Evolutionary conservation across 192 early-diverging fungal species (phyloP), one percentile per base, ranked within the genome.

Genomic region (Chytriomyces sp.): DNA sequence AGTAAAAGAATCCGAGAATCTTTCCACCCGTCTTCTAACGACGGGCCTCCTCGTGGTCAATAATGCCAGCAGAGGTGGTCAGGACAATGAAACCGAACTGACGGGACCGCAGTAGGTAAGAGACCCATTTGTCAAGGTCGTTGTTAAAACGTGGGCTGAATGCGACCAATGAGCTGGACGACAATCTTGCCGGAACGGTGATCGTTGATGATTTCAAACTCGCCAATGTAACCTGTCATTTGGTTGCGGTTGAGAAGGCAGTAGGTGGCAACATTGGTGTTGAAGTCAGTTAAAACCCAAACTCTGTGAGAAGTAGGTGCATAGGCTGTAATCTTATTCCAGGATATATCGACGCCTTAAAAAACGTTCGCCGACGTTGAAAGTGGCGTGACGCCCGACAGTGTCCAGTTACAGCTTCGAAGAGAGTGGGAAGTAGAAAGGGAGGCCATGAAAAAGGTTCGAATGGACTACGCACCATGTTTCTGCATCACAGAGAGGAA

Each of bases 41-140:
- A 91, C 95, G 92, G 69, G 95, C 94, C 89, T 99, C 95, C 80
- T 94, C 93, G 86, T 98, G 95, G 88, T 99, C 97, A 92, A 99
- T 99, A 85, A 99, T 97, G 85, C 97, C 97, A 70, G 73, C 73
- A 64, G 74, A 81, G 37, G 76, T 81, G 59, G 70, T 79, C 49
- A 81, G 54, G 79, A 91, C 92, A 60, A 99, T 87, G 88, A 86
- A 94, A 80, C 97, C 95, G 85, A 99, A 97, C 84, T 97, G 97
- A 91, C 97, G 94, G 62, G 97, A 95, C 69, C 95, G 97, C 72
- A 99, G 89, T 77, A 99, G 90, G 87, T 96, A 92, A 85, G 90
- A 88, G 80, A 94, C 90, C 94, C 94, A 97, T 85, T 93, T 95
- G 86, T 99, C 97, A 72, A 99, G 85, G 74, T 96, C 93, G 76